Conservation (phyloP, 306 rosid genomes). For the Pterocarpus macrocarpus region DNA sequence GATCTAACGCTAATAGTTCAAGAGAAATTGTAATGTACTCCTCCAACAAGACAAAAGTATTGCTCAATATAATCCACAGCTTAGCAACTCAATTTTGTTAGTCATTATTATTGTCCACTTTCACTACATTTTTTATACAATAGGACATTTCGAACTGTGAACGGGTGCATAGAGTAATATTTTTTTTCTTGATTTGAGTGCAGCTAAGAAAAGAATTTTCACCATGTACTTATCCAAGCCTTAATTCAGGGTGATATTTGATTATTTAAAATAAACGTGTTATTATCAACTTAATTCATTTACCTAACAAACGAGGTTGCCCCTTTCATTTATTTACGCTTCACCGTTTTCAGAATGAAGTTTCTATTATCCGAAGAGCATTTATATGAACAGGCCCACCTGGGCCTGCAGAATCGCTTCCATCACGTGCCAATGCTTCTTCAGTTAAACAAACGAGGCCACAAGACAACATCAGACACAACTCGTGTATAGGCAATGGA, state of each 20-base stretch:
- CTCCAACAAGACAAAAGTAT: no score
- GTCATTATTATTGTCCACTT: no score
- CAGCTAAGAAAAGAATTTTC: no score
- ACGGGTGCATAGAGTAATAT: no score
- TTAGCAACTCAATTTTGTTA: no score
- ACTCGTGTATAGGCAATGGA: background rate
- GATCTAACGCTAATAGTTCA: no score
- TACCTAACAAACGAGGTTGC: slow-evolving; percentile 14
- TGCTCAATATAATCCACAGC: no score
- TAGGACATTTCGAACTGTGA: no score
- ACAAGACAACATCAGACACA: slow-evolving; percentile 20
- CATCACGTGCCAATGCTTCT: slow-evolving; percentile 49
- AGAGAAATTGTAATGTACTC: no score
- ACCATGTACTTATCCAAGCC: background rate
- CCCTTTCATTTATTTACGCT: slow-evolving; percentile 25
- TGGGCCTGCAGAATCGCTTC: slow-evolving; percentile 30
- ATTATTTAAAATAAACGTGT: slow-evolving; percentile 40
- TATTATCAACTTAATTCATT: slow-evolving; percentile 22
- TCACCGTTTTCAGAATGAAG: background rate
- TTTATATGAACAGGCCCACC: slow-evolving; percentile 42
- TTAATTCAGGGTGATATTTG: background rate
- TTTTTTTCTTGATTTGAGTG: no score
- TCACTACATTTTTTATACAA: no score
- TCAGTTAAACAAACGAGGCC: background rate
- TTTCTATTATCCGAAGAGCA: background rate